These are phyloP conservation scores for Rhodamnia rubescens DNA, from an alignment of 345 rosid genomes.

Conservation along the genomic window DNA sequence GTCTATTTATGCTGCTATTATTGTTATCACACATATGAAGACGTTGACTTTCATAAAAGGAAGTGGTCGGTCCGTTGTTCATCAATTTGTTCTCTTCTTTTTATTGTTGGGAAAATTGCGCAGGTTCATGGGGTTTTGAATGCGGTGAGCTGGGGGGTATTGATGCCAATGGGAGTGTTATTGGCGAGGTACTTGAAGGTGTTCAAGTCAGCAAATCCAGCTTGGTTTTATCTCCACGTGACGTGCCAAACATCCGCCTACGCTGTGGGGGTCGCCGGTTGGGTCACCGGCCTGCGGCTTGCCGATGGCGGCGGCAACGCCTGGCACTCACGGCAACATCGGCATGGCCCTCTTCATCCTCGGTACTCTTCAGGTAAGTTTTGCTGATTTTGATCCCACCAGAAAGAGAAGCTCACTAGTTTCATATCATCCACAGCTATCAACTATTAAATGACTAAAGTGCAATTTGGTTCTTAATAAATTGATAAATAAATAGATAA, in stretches of 20 bases:
- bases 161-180: constrained; percentile 72
- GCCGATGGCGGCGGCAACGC: constrained; percentile 40
- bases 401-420: not conserved
- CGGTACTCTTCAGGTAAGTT: constrained; percentile 68
- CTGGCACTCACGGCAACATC: constrained; percentile 47
- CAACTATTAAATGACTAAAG: not conserved
- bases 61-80: not conserved
- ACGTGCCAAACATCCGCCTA: constrained; percentile 72
- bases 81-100: not conserved
- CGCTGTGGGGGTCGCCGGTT: constrained; percentile 66
- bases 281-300: constrained; percentile 75
- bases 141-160: constrained; percentile 78
- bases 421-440: not conserved
- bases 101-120: not conserved
- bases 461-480: not conserved
- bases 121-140: constrained; percentile 84
- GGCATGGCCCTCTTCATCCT: constrained; percentile 61
- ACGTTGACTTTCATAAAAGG: not conserved
- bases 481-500: not conserved
- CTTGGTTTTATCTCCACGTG: constrained; percentile 83
- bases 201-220: constrained; percentile 61
- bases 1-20: not conserved
- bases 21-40: not conserved
- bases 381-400: not conserved
- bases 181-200: constrained; percentile 77